Percentiles rank a stretch among this genome's conserved stretches.
phyloP scores from a whole-genome alignment of 169 alveolate genomes.

The Plasmodium ovale region DNA sequence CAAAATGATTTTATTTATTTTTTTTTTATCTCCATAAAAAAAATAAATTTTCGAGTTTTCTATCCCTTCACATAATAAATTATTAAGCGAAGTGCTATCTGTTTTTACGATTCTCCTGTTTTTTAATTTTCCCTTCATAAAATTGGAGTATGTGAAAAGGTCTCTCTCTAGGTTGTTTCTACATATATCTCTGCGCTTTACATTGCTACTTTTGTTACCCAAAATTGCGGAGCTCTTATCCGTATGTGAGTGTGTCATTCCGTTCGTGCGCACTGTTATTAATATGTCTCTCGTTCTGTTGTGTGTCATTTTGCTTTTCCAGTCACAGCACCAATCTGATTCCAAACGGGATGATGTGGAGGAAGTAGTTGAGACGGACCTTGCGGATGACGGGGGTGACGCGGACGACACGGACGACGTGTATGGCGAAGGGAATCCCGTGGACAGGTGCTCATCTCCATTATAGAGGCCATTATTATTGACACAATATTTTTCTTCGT shows the following conservation, averaged over 20 bases:
- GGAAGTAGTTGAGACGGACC: neutral
- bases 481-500: constrained; percentile 4
- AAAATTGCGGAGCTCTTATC: no score
- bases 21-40: constrained; percentile 36
- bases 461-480: neutral
- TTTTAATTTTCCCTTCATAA: constrained; percentile 27
- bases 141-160: constrained; percentile 10
- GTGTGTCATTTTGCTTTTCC: neutral
- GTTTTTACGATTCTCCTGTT: constrained; percentile 1
- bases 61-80: constrained; percentile 22
- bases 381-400: neutral
- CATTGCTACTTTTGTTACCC: neutral
- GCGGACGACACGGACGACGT: no score
- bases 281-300: no score
- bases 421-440: no score
- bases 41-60: constrained; percentile 25
- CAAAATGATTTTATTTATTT: constrained; percentile 43
- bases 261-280: no score
- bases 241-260: no score
- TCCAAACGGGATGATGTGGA: neutral
- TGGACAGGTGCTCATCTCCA: neutral
- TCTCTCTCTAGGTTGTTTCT: neutral
- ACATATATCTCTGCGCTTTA: neutral
- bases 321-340: no score
- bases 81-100: neutral